phyloP scores from a whole-genome alignment of 208 protist species.

The Lotmaria passim region DNA sequence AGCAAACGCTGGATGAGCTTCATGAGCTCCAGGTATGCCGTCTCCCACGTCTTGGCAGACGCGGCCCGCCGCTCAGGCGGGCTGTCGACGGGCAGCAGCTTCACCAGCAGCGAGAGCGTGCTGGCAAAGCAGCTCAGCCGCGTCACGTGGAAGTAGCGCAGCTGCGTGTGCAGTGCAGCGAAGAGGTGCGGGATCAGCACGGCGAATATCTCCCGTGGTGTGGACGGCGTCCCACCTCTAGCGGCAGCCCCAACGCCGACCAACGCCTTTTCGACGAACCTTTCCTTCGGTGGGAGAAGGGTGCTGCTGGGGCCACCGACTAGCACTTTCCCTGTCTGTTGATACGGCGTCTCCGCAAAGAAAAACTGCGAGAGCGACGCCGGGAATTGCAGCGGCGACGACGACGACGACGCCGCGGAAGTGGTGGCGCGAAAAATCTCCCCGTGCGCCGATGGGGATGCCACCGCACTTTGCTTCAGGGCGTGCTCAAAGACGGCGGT shows the following conservation, averaged over 20 bases:
- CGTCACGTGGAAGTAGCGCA: conserved; percentile 35
- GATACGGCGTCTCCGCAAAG: conserved; percentile 32
- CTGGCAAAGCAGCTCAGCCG: conserved; percentile 27
- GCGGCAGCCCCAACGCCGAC: background rate
- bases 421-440: background rate
- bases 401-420: background rate
- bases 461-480: conserved; percentile 6
- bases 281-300: conserved; percentile 18
- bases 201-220: conserved; percentile 4
- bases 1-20: conserved; percentile 32
- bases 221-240: background rate
- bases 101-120: conserved; percentile 26
- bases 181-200: conserved; percentile 27
- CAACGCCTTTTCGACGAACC: conserved; percentile 29
- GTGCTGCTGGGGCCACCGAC: conserved; percentile 27
- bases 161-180: conserved; percentile 25
- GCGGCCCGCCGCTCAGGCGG: background rate
- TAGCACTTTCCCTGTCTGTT: conserved; percentile 29
- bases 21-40: conserved; percentile 24
- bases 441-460: background rate
- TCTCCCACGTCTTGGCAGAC: background rate
- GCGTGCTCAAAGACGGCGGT: conserved; percentile 25
- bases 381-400: conserved; percentile 16
- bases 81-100: conserved; percentile 4
- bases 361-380: conserved; percentile 32